Conservation (phyloP, 345 rosid genomes). For the Eucalyptus cladocalyx region DNA sequence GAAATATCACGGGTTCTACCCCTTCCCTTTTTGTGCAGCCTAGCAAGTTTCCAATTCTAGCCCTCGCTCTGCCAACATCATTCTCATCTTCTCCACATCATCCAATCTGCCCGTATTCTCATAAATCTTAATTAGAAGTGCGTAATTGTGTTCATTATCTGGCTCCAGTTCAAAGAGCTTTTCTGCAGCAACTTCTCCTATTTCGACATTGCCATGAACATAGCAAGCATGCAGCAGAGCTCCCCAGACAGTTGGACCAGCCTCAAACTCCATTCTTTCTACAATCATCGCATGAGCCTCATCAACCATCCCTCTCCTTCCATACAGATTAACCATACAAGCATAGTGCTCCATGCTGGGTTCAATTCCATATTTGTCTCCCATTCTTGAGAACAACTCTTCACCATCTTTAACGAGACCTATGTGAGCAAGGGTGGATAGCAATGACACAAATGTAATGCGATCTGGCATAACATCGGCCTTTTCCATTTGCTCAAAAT, state of each 20-base stretch:
- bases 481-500: constrained; percentile 53
- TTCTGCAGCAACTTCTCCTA: constrained; percentile 61
- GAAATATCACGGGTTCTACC: neutral
- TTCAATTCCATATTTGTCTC: constrained; percentile 20
- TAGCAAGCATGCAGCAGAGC: constrained; percentile 69
- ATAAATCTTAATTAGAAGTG: constrained; percentile 61
- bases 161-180: constrained; percentile 74
- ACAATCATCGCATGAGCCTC: constrained; percentile 50
- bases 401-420: constrained; percentile 65
- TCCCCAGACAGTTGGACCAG: constrained; percentile 87
- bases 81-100: constrained; percentile 49
- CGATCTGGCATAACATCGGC: constrained; percentile 31
- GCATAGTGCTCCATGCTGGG: constrained; percentile 72
- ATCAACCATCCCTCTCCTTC: constrained; percentile 49
- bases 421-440: constrained; percentile 61
- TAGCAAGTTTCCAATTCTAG: neutral
- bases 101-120: constrained; percentile 24
- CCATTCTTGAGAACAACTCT: constrained; percentile 43
- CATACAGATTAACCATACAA: constrained; percentile 76
- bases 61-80: constrained; percentile 65
- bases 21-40: constrained; percentile 2
- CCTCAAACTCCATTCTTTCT: constrained; percentile 49
- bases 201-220: constrained; percentile 43
- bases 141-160: constrained; percentile 71
- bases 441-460: constrained; percentile 67